phyloP scores from a whole-genome alignment of 2,329 filamentous ascomycete species.

The Trichoderma lentiforme region DNA sequence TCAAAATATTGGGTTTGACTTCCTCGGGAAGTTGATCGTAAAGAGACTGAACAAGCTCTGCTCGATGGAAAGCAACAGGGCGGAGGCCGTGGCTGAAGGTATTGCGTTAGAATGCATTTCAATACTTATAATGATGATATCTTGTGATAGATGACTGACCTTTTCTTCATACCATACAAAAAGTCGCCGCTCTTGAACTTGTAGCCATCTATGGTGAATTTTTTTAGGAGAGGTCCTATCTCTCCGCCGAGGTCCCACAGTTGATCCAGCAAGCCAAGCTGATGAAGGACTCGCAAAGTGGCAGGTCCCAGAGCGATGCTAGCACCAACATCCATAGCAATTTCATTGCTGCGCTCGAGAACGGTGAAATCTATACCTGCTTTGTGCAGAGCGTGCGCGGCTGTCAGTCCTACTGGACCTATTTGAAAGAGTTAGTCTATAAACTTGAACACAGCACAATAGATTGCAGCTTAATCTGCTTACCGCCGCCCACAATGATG shows the following conservation, averaged over 20 bases:
- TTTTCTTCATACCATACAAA: constrained; percentile 25
- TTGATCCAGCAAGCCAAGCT: constrained; percentile 30
- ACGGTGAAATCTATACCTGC: constrained; percentile 39
- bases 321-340: constrained; percentile 30
- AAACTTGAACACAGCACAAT: neutral
- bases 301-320: constrained; percentile 32
- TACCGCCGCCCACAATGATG: neutral
- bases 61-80: constrained; percentile 33
- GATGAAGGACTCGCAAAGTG: constrained; percentile 31
- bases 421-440: neutral
- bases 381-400: constrained; percentile 27
- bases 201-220: constrained; percentile 28
- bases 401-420: constrained; percentile 28
- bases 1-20: constrained; percentile 27
- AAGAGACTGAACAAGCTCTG: constrained; percentile 33
- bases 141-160: constrained; percentile 22
- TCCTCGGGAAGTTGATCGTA: constrained; percentile 29
- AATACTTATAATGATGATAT: neutral
- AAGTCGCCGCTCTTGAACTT: constrained; percentile 25
- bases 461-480: neutral
- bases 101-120: neutral
- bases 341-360: constrained; percentile 32
- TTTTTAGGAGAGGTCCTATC: constrained; percentile 22
- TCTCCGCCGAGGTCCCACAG: constrained; percentile 25
- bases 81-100: constrained; percentile 27